Evolutionary conservation across 305 asterid genomes (phyloP), one percentile per base, ranked within the genome.

Genomic region (Andrographis paniculata): DNA sequence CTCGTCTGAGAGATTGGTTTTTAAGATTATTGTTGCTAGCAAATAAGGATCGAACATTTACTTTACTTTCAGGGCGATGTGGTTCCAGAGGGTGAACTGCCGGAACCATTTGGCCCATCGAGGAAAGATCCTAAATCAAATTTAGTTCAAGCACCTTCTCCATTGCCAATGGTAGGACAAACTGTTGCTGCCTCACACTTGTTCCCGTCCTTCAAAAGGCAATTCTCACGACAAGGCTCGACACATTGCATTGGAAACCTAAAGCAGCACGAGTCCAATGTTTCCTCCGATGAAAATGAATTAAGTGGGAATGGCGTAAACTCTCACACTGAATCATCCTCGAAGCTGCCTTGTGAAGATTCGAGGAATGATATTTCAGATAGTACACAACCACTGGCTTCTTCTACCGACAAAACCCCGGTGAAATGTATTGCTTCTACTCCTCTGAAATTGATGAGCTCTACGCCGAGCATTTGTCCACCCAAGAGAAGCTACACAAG

Each of bases 361-460:
- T n/a, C n/a, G n/a, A n/a, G n/a, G n/a, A n/a, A n/a, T n/a, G n/a
- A n/a, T n/a, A n/a, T n/a, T 49, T 45, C 58, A 22, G 18, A 36
- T 48, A 45, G 58, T 23, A 21, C 17, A 17, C 61, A 52, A 2
- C 42, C 30, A 14, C 53, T 73, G 16, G 53, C 69, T 15, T 67
- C 50, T 18, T n/a, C n/a, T n/a, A n/a, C n/a, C n/a, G n/a, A n/a
- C n/a, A 70, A 77, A 59, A 84, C 97, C 48, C 94, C 94, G 0
- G 62, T 69, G 9, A 85, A 82, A 63, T 58, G 62, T 35, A 9
- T 41, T 4, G 33, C 9, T 49, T 47, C 68, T 22, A 78, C 94
- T 50, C 86, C 93, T 13, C 70, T 74, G 12, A 76, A 61, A 61
- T 58, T 71, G 58, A 73, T 64, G 82, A 71, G 65, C 56, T 52